Percentiles rank a stretch among this genome's conserved stretches.
Evolutionary conservation across 495 filamentous ascomycete genomes (phyloP).

Genomic region (Lasiosphaeriaceae sp.): DNA sequence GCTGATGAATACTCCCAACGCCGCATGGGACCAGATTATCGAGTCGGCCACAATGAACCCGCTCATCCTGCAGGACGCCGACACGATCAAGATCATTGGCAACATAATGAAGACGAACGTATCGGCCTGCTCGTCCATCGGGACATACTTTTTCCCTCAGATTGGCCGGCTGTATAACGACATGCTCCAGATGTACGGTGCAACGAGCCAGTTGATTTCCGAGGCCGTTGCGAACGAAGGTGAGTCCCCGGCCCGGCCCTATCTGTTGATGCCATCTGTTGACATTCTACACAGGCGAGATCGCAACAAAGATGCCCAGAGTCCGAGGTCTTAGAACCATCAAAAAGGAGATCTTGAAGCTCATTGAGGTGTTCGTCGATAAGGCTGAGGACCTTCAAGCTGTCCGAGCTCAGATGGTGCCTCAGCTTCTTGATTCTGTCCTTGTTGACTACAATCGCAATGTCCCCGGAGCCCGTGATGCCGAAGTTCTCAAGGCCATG

Average conservation of each 20-base stretch:
- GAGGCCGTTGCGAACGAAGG: slow-evolving; percentile 83
- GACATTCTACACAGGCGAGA: slow-evolving; percentile 54
- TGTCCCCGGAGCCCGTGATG: slow-evolving; percentile 91
- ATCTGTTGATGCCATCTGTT: slow-evolving; percentile 12
- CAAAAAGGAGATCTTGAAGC: slow-evolving; percentile 98
- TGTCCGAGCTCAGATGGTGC: slow-evolving; percentile 88
- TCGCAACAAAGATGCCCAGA: slow-evolving; percentile 97
- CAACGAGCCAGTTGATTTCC: slow-evolving; percentile 92
- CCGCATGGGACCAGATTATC: slow-evolving; percentile 94
- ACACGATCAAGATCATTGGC: slow-evolving; percentile 95
- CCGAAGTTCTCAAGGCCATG: slow-evolving; percentile 96
- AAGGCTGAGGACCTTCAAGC: slow-evolving; percentile 95
- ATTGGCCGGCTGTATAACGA: slow-evolving; percentile 97
- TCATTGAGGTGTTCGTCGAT: slow-evolving; percentile 95
- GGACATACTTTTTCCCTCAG: slow-evolving; percentile 97
- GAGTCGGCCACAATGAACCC: slow-evolving; percentile 75
- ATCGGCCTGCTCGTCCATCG: slow-evolving; percentile 90
- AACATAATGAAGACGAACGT: slow-evolving; percentile 99
- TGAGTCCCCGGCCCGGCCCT: slow-evolving; percentile 36
- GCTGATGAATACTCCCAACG: slow-evolving; percentile 88
- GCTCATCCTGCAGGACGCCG: slow-evolving; percentile 75
- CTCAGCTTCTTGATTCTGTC: slow-evolving; percentile 93
- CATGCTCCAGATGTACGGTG: slow-evolving; percentile 98
- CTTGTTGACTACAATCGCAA: slow-evolving; percentile 96
- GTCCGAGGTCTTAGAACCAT: slow-evolving; percentile 93